Base-by-base conservation (phyloP, 78 protist genomes). In the Dictyostelium brefeldianum region DNA sequence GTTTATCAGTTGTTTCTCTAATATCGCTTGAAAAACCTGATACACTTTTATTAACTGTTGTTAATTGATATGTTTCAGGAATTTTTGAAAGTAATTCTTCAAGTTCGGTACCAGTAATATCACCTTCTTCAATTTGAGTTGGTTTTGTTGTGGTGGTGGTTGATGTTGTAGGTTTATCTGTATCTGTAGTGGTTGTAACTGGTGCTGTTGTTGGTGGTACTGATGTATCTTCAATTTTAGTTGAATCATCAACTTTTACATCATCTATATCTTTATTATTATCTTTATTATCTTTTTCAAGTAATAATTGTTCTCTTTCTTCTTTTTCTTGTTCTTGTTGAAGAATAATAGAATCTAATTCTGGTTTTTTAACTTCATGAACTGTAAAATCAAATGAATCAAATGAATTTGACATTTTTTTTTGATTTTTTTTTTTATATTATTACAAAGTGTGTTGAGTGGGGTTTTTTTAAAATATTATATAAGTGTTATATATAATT, bases 81-180 rank as follows among this genome's bases (percentile, higher is more conserved):
- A 87, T 87, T 53, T 87, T 87, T 29, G 92, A 65, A 3, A 87
- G 22, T 31, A 87, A 77, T 10, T 87, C 85, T n/a, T 87, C 80
- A 41, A 87, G 53, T 27, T 87, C 92, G 3, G 46, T 77, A 9
- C 92, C 92, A 20, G 65, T 62, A 77, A 87, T 87, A 15, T 8
- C 27, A 27, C 92, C 92, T 47, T 84, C 74, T 48, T 65, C 91
- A 18, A 41, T 11, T 36, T 36, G 43, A 3, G 43, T 1, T 3
- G 43, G 43, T 36, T 36, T 36, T 51, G 9, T 36, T 53, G 83
- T 59, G 2, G 10, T 1, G 18, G 10, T 59, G 0, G 4, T 78
- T 15, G 18, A 64, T 12, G 36, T 47, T 6, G 11, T 36, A 41
- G 36, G 29, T 43, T 79, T 79, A 25, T 53, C 11, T 50, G 27